Conservation (phyloP, 345 rosid species). For the Eucalyptus coolabah region DNA sequence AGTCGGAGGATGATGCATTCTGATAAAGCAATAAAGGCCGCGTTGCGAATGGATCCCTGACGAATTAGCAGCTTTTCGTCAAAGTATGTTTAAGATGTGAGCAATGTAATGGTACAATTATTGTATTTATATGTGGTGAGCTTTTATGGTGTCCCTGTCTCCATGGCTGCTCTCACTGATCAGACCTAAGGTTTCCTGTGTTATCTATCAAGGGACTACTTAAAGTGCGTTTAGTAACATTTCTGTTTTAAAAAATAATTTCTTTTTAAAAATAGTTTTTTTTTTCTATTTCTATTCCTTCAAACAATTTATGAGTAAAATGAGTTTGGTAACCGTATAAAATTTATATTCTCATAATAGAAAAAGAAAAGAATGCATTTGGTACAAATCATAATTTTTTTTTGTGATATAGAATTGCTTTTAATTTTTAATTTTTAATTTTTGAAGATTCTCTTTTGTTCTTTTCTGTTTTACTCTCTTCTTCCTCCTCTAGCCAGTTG, state of each 20-base stretch:
- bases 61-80: not conserved
- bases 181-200: not conserved
- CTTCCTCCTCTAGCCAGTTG: rapidly evolving
- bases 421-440: too few relatives aligned
- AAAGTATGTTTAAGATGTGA: not conserved
- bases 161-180: not conserved
- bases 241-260: rapidly evolving
- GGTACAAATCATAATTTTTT: rapidly evolving
- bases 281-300: rapidly evolving
- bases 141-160: not conserved
- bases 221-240: too few relatives aligned
- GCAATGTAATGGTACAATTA: not conserved
- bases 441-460: rapidly evolving
- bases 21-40: not conserved
- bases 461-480: too few relatives aligned
- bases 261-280: rapidly evolving
- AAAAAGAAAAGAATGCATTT: too few relatives aligned
- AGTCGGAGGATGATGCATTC: not conserved
- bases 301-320: too few relatives aligned
- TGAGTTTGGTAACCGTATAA: rapidly evolving
- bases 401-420: too few relatives aligned
- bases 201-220: not conserved
- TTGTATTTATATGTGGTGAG: not conserved
- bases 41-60: not conserved
- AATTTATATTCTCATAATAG: too few relatives aligned